Evolutionary conservation across 169 alveolate genomes (phyloP).

Genomic region (Cryptosporidium muris): DNA sequence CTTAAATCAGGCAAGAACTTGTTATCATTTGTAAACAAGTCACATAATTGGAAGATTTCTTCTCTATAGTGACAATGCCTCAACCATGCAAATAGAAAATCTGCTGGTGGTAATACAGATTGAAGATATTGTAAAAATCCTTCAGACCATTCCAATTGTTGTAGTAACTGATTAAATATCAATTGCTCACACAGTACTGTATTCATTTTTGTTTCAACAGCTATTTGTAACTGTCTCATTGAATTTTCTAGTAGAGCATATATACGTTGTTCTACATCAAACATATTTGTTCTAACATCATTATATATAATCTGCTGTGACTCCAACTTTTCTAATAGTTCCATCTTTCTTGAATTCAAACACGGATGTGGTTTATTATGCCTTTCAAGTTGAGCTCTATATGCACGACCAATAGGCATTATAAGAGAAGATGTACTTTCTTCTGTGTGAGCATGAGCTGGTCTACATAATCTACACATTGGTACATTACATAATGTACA

Average conservation of each 20-base stretch:
- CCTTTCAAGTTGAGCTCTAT: slow-evolving; percentile 75
- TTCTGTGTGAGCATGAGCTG: slow-evolving; percentile 81
- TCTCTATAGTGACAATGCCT: slow-evolving; percentile 78
- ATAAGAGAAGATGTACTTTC: slow-evolving; percentile 70
- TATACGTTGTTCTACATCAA: slow-evolving; percentile 80
- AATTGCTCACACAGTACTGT: slow-evolving; percentile 78
- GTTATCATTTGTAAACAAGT: slow-evolving; percentile 40
- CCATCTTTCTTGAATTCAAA: slow-evolving; percentile 73
- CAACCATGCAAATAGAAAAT: slow-evolving; percentile 83
- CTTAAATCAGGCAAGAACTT: slow-evolving; percentile 63
- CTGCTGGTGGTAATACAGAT: slow-evolving; percentile 84
- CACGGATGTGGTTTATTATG: slow-evolving; percentile 74
- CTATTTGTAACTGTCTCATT: slow-evolving; percentile 78
- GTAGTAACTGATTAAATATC: slow-evolving; percentile 78
- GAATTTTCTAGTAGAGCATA: slow-evolving; percentile 80
- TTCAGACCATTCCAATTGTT: slow-evolving; percentile 82
- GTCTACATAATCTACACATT: slow-evolving; percentile 83
- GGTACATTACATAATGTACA: slow-evolving; percentile 84
- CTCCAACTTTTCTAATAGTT: slow-evolving; percentile 71
- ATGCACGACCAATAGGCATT: slow-evolving; percentile 77
- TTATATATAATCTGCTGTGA: slow-evolving; percentile 71
- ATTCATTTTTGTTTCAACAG: slow-evolving; percentile 81
- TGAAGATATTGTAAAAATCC: slow-evolving; percentile 77
- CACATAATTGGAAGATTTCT: slow-evolving; percentile 68
- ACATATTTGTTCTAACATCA: slow-evolving; percentile 78